Conservation (phyloP, 2,329 filamentous ascomycete species). For the Pseudogymnoascus sp. region DNA sequence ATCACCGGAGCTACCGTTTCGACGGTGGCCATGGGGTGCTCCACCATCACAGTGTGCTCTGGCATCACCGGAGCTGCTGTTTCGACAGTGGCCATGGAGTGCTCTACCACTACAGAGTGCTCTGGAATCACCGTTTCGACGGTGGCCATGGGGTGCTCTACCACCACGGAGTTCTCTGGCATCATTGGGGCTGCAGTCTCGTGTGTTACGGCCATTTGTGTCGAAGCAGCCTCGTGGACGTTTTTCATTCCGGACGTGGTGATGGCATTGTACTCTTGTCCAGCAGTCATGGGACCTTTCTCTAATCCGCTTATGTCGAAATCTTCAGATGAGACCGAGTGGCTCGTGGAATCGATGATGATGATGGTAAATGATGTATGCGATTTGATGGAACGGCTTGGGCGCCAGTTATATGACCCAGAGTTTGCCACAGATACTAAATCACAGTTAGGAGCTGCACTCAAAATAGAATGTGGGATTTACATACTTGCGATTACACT, state of each 20-base stretch:
- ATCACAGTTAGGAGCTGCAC: background rate
- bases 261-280: background rate
- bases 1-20: background rate
- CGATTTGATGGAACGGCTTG: slow-evolving; percentile 1
- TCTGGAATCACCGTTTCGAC: background rate
- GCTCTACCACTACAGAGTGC: background rate
- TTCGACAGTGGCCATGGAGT: background rate
- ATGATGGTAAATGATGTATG: background rate
- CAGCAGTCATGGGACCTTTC: background rate
- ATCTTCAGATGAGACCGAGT: background rate
- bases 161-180: background rate
- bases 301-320: background rate
- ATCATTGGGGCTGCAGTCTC: background rate
- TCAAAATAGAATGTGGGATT: background rate
- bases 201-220: background rate
- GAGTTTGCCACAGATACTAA: background rate
- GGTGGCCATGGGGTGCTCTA: background rate
- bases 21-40: background rate
- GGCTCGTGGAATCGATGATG: slow-evolving; percentile 3
- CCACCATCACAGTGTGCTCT: background rate
- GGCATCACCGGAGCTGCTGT: background rate
- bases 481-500: slow-evolving; percentile 2
- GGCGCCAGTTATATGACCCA: slow-evolving; percentile 1
- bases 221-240: background rate
- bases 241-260: background rate